Percentiles rank a stretch among this genome's conserved stretches.
phyloP scores from a whole-genome alignment of 208 protist genomes.

The Angomonas desouzai region DNA sequence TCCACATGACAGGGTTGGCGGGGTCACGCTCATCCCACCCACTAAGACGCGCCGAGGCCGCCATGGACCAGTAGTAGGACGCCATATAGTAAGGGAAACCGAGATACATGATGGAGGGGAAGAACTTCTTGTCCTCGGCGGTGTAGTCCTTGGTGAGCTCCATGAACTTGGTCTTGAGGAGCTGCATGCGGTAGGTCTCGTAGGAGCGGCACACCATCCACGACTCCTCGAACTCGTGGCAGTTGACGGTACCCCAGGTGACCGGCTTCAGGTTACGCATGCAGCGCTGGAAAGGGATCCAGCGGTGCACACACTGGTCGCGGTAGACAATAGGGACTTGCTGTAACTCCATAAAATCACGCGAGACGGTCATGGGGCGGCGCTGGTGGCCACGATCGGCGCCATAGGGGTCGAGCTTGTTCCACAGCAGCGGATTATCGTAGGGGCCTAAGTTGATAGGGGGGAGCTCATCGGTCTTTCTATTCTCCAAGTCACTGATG shows the following conservation, averaged over 20 bases:
- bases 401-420: constrained; percentile 87
- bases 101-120: constrained; percentile 80
- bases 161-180: constrained; percentile 90
- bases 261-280: constrained; percentile 83
- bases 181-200: constrained; percentile 84
- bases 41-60: constrained; percentile 79
- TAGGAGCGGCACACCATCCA: constrained; percentile 87
- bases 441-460: constrained; percentile 88
- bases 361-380: constrained; percentile 84
- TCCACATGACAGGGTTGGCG: constrained; percentile 83
- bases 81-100: constrained; percentile 76
- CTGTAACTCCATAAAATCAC: constrained; percentile 86
- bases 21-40: constrained; percentile 89
- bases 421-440: constrained; percentile 89
- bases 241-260: constrained; percentile 83
- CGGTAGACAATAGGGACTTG: constrained; percentile 83
- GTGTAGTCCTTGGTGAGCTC: constrained; percentile 90
- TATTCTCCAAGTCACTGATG: constrained; percentile 60
- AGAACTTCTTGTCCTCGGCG: constrained; percentile 88
- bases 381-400: constrained; percentile 89
- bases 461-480: constrained; percentile 55
- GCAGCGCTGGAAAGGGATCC: constrained; percentile 80
- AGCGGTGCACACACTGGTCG: constrained; percentile 88
- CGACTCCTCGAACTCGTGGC: constrained; percentile 87
- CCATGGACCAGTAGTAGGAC: constrained; percentile 83